A percentile compares a stretch with the other conserved stretches of the same genome.
These are phyloP conservation scores for Talaromyces adpressus DNA, from an alignment of 495 filamentous ascomycete species.

Conservation along the genomic window DNA sequence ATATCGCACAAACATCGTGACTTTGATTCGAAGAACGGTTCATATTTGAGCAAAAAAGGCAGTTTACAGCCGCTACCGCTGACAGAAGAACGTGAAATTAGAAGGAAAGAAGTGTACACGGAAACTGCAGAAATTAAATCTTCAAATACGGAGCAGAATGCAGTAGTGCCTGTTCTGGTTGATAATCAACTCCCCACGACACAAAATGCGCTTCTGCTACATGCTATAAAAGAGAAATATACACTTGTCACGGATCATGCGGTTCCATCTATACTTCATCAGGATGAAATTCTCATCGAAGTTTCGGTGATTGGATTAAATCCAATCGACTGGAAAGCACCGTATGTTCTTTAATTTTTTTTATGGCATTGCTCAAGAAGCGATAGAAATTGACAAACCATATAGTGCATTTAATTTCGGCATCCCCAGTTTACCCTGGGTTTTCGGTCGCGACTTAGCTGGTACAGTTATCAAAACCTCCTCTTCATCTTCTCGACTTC, in stretches of 20 bases:
- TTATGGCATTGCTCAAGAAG: no score
- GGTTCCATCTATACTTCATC: conserved; percentile 36
- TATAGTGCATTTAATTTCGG: conserved; percentile 58
- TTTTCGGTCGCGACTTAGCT: conserved; percentile 57
- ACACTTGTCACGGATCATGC: conserved; percentile 38
- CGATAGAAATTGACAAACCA: no score
- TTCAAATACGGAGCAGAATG: not conserved
- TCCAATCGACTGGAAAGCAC: conserved; percentile 68
- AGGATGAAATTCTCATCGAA: conserved; percentile 50
- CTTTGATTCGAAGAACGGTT: not conserved
- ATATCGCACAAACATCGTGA: not conserved
- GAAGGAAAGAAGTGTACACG: not conserved
- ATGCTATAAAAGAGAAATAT: conserved; percentile 31
- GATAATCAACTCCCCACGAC: conserved; percentile 3
- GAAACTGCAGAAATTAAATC: not conserved
- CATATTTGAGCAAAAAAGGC: not conserved
- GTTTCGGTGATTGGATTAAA: conserved; percentile 56
- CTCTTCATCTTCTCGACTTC: conserved; percentile 34
- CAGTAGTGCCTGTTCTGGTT: not conserved
- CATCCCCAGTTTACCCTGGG: conserved; percentile 56
- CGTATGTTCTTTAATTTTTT: conserved; percentile 34
- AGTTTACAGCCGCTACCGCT: not conserved
- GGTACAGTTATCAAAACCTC: conserved; percentile 49
- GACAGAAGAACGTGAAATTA: not conserved
- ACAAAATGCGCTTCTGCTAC: conserved; percentile 29